A percentile compares a stretch with the other conserved stretches of the same genome.
phyloP scores from a whole-genome alignment of 768 basidiomycete genomes.

The Roridomyces roridus region DNA sequence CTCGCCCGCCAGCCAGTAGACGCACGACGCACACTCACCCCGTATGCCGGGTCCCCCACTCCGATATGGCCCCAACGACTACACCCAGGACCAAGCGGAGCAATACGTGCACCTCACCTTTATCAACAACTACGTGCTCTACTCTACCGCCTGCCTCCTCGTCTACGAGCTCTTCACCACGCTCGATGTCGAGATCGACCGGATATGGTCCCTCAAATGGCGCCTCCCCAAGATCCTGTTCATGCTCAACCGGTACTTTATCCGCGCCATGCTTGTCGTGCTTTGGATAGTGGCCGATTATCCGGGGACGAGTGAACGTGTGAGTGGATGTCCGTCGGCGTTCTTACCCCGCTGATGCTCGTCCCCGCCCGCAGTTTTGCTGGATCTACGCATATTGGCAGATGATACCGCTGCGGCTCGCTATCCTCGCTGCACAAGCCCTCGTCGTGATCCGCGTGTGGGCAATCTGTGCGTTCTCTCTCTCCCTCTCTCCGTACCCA shows the following conservation, averaged over 20 bases:
- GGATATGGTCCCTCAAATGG: slow-evolving; percentile 21
- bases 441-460: slow-evolving; percentile 22
- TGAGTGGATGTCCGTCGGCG: not conserved
- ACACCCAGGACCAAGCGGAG: not conserved
- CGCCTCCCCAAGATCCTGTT: slow-evolving; percentile 22
- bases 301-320: slow-evolving; percentile 10
- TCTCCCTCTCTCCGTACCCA: not conserved
- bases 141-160: slow-evolving; percentile 15
- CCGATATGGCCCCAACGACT: slow-evolving; percentile 4
- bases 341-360: not conserved
- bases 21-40: not conserved
- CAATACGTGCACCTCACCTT: not conserved
- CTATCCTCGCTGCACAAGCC: slow-evolving; percentile 22
- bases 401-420: slow-evolving; percentile 23
- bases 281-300: slow-evolving; percentile 23
- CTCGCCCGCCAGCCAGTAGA: too few species aligned
- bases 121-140: slow-evolving; percentile 11
- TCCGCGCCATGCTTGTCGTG: slow-evolving; percentile 13
- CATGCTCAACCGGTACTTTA: slow-evolving; percentile 25
- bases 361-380: slow-evolving; percentile 10
- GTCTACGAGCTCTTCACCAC: slow-evolving; percentile 23
- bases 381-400: slow-evolving; percentile 21
- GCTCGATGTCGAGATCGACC: slow-evolving; percentile 21
- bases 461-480: slow-evolving; percentile 20
- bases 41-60: slow-evolving; percentile 16